These are phyloP conservation scores for Aspergillus asperescens DNA, from an alignment of 495 filamentous ascomycete genomes.

Conservation along the genomic window DNA sequence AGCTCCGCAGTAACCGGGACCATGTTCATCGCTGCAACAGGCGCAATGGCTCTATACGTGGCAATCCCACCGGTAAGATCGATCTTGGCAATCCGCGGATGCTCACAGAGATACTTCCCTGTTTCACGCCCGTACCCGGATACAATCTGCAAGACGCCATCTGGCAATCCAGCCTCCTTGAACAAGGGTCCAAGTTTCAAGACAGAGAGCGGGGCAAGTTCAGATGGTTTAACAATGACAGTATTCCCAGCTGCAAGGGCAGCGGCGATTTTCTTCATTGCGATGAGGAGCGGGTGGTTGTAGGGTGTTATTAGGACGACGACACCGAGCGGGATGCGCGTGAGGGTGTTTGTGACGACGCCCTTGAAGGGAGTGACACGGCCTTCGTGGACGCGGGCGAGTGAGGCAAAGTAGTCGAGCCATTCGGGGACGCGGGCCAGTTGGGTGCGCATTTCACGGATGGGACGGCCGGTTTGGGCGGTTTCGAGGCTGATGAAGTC, in stretches of 20 bases:
- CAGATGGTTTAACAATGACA: slow-evolving; percentile 57
- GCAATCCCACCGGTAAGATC: slow-evolving; percentile 54
- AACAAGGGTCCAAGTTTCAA: slow-evolving; percentile 48
- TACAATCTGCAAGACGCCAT: slow-evolving; percentile 54
- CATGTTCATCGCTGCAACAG: slow-evolving; percentile 46
- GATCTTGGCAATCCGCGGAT: slow-evolving; percentile 53
- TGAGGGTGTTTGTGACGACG: slow-evolving; percentile 56
- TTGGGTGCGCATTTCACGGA: slow-evolving; percentile 62
- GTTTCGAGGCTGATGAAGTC: slow-evolving; percentile 53
- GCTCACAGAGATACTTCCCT: slow-evolving; percentile 49
- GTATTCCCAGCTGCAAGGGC: slow-evolving; percentile 59
- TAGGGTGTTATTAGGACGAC: slow-evolving; percentile 62
- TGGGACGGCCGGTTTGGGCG: slow-evolving; percentile 55
- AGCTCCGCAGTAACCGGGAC: slow-evolving; percentile 54
- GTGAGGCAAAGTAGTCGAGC: slow-evolving; percentile 59
- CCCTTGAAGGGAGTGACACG: slow-evolving; percentile 56
- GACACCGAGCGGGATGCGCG: slow-evolving; percentile 55
- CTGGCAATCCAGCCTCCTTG: slow-evolving; percentile 49
- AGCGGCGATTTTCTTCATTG: slow-evolving; percentile 58
- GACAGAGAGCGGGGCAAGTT: slow-evolving; percentile 55
- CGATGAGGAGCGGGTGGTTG: slow-evolving; percentile 60
- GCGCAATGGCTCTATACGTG: slow-evolving; percentile 44
- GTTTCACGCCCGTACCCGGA: slow-evolving; percentile 50
- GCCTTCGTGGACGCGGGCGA: slow-evolving; percentile 56
- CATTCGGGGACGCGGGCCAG: slow-evolving; percentile 56